Base-by-base conservation (phyloP, 73 alveolate genomes). In the Symbiodinium pilosum region DNA sequence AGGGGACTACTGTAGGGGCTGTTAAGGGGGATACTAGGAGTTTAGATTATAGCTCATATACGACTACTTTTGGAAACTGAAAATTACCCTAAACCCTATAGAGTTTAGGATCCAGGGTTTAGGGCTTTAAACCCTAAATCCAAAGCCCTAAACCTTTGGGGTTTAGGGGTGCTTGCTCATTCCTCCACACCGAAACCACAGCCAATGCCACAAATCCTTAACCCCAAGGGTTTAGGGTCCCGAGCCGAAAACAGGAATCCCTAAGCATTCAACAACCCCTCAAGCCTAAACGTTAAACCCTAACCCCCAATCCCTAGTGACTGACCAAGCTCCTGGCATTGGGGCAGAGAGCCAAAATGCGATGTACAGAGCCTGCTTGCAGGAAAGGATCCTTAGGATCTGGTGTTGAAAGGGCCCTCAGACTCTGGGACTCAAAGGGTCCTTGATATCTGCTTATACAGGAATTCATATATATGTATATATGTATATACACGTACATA, bases 341-440 rank as follows among this genome's bases (percentile, higher is more conserved):
- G 98, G 98, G 21, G 87, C 98, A 2, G 98, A 83, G 16, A 92
- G 91, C 98, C 98, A 92, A 32, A 92, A 92, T 34, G 98, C 98
- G 42, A 92, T 92, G 98, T 92, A 92, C 98, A 92, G 43, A 36
- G 98, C 98, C 98, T 88, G 68, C 68, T 0, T 1, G 68, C 68
- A 51, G 68, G 12, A 16, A 24, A 24, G 68, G 4, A 16, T 51
- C 0, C 68, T 51, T 51, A 16, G 68, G 68, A 51, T 16, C 0
- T 51, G 21, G 21, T 51, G 12, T 51, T 16, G 0, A 16, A 16
- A 1, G 21, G 21, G 4, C 4, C 21, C 68, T 51, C 68, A 24
- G 21, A 51, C 68, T 24, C 68, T 51, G 68, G 68, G 21, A 16
- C 21, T 51, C 68, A 16, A 51, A 16, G 16, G 64, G 64, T 47